These are phyloP conservation scores for Coemansia sp. DNA, from an alignment of 371 early-diverging fungal species.

Conservation along the genomic window DNA sequence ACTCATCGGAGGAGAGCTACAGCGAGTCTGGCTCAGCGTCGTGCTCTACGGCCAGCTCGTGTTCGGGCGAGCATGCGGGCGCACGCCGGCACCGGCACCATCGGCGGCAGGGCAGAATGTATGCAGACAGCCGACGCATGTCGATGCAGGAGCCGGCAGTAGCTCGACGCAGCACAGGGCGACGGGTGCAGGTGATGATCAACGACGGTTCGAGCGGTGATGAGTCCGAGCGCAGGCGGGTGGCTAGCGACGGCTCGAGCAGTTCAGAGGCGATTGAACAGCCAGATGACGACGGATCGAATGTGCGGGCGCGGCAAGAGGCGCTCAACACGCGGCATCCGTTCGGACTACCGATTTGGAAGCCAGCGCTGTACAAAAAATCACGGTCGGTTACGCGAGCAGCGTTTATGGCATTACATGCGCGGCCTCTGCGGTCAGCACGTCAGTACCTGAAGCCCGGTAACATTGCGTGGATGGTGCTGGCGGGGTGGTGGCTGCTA, in stretches of 20 bases:
- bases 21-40: slow-evolving; percentile 46
- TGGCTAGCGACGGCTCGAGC: slow-evolving; percentile 27
- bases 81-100: slow-evolving; percentile 39
- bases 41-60: slow-evolving; percentile 40
- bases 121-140: slow-evolving; percentile 15
- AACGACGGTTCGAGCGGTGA: slow-evolving; percentile 10
- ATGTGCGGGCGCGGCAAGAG: slow-evolving; percentile 55
- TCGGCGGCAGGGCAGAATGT: slow-evolving; percentile 10
- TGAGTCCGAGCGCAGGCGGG: slow-evolving; percentile 14
- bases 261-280: slow-evolving; percentile 13
- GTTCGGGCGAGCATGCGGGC: slow-evolving; percentile 31
- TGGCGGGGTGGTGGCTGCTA: slow-evolving; percentile 90
- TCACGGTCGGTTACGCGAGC: slow-evolving; percentile 77
- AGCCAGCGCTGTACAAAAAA: slow-evolving; percentile 94
- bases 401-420: slow-evolving; percentile 79
- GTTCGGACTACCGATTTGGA: slow-evolving; percentile 95
- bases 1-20: slow-evolving; percentile 16
- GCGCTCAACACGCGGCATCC: slow-evolving; percentile 82
- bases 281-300: slow-evolving; percentile 40
- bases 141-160: slow-evolving; percentile 26
- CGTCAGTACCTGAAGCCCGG: slow-evolving; percentile 71
- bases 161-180: slow-evolving; percentile 30
- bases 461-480: slow-evolving; percentile 80
- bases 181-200: slow-evolving; percentile 23
- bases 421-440: slow-evolving; percentile 62